These are phyloP conservation scores for Aspergillus nomiae DNA, from an alignment of 2,329 filamentous ascomycete genomes.

Conservation along the genomic window DNA sequence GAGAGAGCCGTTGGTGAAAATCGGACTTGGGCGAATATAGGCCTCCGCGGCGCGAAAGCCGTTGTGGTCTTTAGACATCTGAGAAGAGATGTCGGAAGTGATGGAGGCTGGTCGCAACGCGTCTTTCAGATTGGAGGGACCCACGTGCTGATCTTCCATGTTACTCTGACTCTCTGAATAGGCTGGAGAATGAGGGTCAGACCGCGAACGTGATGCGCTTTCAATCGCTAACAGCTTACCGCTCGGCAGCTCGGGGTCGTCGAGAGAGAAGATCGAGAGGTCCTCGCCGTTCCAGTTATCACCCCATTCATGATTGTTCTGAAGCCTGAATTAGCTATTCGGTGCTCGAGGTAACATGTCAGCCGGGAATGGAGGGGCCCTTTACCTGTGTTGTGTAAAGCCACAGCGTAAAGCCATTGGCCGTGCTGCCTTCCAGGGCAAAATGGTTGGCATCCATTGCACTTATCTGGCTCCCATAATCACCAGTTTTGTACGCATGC, in stretches of 20 bases:
- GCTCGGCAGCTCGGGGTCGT: constrained; percentile 67
- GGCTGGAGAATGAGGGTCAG: constrained; percentile 50
- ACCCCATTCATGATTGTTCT: constrained; percentile 86
- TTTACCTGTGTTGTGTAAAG: constrained; percentile 72
- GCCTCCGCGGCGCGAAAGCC: constrained; percentile 91
- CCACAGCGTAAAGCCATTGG: constrained; percentile 90
- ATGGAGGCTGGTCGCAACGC: constrained; percentile 62
- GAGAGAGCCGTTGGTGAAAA: constrained; percentile 72
- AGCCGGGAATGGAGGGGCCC: background rate
- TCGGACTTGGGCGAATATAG: constrained; percentile 82
- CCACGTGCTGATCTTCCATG: constrained; percentile 56
- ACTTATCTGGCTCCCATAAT: constrained; percentile 88
- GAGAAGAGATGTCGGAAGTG: constrained; percentile 55
- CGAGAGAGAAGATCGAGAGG: constrained; percentile 81
- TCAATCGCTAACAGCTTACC: constrained; percentile 31
- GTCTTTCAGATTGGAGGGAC: constrained; percentile 73
- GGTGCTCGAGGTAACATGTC: background rate
- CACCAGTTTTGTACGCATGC: constrained; percentile 90
- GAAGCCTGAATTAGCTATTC: constrained; percentile 6
- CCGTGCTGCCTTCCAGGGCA: constrained; percentile 78
- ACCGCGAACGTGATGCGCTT: constrained; percentile 40
- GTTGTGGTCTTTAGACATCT: constrained; percentile 61
- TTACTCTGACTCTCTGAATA: constrained; percentile 56
- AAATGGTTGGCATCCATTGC: constrained; percentile 97
- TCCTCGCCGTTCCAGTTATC: constrained; percentile 99